These are phyloP conservation scores for Neurospora sublineolata DNA, from an alignment of 495 filamentous ascomycete species.

Conservation along the genomic window DNA sequence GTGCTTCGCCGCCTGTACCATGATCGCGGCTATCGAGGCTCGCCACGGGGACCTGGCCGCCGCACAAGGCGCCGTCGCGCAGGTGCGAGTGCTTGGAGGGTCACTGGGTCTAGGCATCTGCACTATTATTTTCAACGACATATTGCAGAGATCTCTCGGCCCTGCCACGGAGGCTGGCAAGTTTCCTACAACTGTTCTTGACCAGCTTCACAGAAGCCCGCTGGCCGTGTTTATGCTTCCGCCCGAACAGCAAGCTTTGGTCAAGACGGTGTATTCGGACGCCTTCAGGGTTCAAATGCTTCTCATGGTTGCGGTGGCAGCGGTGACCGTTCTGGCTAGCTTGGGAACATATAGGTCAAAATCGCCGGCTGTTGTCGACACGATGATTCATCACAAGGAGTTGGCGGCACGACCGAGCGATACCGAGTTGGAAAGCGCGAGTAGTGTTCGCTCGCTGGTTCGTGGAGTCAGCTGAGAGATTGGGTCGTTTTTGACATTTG, in stretches of 20 bases:
- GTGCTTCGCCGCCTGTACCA: slow-evolving; percentile 36
- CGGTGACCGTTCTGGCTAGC: slow-evolving; percentile 19
- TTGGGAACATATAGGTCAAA: slow-evolving; percentile 10
- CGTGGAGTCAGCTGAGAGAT: not conserved
- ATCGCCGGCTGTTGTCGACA: slow-evolving; percentile 9
- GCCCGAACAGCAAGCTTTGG: not conserved
- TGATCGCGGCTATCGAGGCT: slow-evolving; percentile 39
- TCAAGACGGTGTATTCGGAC: slow-evolving; percentile 10
- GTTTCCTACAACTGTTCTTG: slow-evolving; percentile 3
- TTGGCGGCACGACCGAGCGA: slow-evolving; percentile 6
- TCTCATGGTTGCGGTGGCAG: slow-evolving; percentile 16
- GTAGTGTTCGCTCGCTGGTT: slow-evolving; percentile 9
- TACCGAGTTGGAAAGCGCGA: slow-evolving; percentile 17
- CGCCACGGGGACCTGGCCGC: slow-evolving; percentile 37
- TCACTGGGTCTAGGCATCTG: slow-evolving; percentile 40
- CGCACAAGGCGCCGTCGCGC: slow-evolving; percentile 43
- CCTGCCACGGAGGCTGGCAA: slow-evolving; percentile 6
- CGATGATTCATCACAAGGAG: slow-evolving; percentile 17
- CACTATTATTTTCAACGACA: slow-evolving; percentile 31
- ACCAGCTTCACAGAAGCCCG: slow-evolving; percentile 10
- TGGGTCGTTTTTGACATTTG: not conserved
- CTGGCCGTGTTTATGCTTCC: slow-evolving; percentile 4
- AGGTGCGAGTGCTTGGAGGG: slow-evolving; percentile 47
- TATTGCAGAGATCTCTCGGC: slow-evolving; percentile 4
- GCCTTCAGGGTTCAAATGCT: slow-evolving; percentile 17